Evolutionary conservation across 805 yeast genomes (phyloP).

Genomic region (Hanseniaspora valbyensis): DNA sequence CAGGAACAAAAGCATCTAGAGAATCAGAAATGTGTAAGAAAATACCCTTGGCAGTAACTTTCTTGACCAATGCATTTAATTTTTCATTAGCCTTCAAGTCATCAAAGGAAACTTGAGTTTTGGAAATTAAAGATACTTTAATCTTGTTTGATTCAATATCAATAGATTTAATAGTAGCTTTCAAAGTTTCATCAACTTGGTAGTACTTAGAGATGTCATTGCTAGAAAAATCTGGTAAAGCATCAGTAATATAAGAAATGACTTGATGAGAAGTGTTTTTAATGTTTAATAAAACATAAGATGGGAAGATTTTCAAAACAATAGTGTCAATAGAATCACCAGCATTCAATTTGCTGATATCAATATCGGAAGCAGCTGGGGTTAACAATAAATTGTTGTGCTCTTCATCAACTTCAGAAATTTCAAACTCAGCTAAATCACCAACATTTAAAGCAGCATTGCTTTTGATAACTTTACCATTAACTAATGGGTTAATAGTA

Average conservation of each 20-base stretch:
- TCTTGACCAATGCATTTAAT: conserved; percentile 71
- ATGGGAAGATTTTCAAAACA: conserved; percentile 46
- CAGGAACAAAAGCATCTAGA: conserved; percentile 67
- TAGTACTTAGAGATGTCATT: conserved; percentile 1
- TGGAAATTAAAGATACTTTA: conserved; percentile 50
- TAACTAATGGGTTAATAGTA: conserved; percentile 54
- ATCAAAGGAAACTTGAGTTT: conserved; percentile 36
- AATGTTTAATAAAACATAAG: conserved; percentile 55
- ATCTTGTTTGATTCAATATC: conserved; percentile 33
- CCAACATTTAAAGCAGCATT: neutral
- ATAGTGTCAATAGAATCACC: conserved; percentile 53
- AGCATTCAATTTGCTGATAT: conserved; percentile 37
- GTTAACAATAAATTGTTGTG: conserved; percentile 2
- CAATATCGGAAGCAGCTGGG: neutral
- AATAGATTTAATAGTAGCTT: conserved; percentile 40
- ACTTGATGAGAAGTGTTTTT: conserved; percentile 51
- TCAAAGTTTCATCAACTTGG: conserved; percentile 38
- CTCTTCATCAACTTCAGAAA: conserved; percentile 2
- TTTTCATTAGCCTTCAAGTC: conserved; percentile 61
- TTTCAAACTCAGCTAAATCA: conserved; percentile 4
- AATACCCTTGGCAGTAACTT: conserved; percentile 62
- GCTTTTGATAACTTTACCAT: conserved; percentile 40
- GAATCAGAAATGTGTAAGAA: conserved; percentile 64
- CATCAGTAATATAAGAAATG: conserved; percentile 63
- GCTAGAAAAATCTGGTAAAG: conserved; percentile 45